Evolutionary conservation across 345 rosid species (phyloP).

Genomic region (Salix suchowensis): DNA sequence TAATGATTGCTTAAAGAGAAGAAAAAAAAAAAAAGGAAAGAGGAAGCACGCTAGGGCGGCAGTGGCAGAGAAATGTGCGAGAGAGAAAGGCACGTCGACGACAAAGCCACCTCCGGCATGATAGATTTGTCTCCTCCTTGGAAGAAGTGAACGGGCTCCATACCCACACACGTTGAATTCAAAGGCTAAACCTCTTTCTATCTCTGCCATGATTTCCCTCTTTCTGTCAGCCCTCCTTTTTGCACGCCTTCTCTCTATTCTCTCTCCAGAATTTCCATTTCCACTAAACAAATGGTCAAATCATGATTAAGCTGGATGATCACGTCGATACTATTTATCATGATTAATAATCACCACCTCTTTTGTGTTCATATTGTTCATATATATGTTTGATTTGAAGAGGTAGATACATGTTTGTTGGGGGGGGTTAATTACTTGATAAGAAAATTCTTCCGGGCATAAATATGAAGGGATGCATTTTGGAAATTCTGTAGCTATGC

Average conservation of each 20-base stretch:
- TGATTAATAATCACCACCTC: not conserved
- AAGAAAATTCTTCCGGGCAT: not conserved
- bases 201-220: not conserved
- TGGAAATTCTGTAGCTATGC: not conserved
- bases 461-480: not conserved
- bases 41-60: not conserved
- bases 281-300: not conserved
- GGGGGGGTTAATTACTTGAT: not conserved
- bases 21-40: not conserved
- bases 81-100: not conserved
- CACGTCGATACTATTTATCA: not conserved
- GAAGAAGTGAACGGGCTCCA: not conserved
- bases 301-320: not conserved
- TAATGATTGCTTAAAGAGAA: not conserved
- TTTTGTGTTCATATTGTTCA: not conserved
- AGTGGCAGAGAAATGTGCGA: not conserved
- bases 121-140: not conserved
- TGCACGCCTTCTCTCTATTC: not conserved
- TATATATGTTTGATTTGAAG: too few species aligned
- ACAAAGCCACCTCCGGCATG: not conserved
- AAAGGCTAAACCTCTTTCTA: not conserved
- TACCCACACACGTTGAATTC: not conserved
- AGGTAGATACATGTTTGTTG: too few species aligned
- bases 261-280: not conserved
- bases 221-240: not conserved